Evolutionary conservation across 2,329 filamentous ascomycete genomes (phyloP), one percentile per base, ranked within the genome.

Genomic region (Fusarium sp.): DNA sequence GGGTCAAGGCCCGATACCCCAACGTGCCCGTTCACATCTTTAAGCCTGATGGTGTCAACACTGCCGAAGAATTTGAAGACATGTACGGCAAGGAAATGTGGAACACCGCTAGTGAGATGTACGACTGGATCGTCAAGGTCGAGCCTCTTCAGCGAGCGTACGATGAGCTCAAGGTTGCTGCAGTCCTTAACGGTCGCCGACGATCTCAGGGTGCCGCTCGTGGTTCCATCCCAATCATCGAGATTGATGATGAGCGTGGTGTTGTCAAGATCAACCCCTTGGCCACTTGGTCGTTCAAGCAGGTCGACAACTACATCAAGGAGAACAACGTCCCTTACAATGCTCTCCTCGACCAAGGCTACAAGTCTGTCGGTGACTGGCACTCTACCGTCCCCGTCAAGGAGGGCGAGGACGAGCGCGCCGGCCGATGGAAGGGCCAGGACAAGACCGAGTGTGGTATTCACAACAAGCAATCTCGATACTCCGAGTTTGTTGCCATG

Each of bases 351-450:
- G 93, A 98, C 82, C 87, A 86, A 64, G 96, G 96, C n/a, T 99
- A 99, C 87, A 98, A 98, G 87, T 97, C 94, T 71, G 87, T 99
- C 69, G 96, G 96, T 67, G 96, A 99, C 85, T 98, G 94, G 93
- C 96, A 99, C 86, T 97, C 94, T 53, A 99, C 96, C 6, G 91
- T 90, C 74, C 94, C 96, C 15, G 94, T 98, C 66, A 90, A 87
- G 69, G 94, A 95, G 63, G 93, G 93, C 71, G 96, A 99, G 83
- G 96, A 98, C 77, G 96, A 99, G 88, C 91, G 96, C 54, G 92
- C 96, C 11, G 96, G 96, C 62, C 91, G 96, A 74, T 99, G 96
- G 96, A 98, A 97, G 87, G 96, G 96, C 67, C 92, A 94, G 81
- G 84, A 87, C 77, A 99, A 99, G 91, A 97, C 94, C 18, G 96